Percentiles rank a stretch among this genome's conserved stretches.
These are phyloP conservation scores for Aspergillus baeticus DNA, from an alignment of 495 filamentous ascomycete genomes.

Conservation along the genomic window DNA sequence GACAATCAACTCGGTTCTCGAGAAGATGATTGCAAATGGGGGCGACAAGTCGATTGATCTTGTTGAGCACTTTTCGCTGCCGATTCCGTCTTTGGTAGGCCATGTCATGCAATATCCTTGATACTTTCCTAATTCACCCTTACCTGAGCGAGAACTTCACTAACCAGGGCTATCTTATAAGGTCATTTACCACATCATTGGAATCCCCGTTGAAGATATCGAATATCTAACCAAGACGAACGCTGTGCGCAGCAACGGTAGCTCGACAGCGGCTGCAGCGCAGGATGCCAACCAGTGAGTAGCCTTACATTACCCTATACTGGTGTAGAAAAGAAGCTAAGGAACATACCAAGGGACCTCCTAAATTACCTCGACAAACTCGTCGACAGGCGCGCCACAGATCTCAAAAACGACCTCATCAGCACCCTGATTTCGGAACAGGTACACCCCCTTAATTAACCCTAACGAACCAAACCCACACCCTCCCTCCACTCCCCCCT, in stretches of 20 bases:
- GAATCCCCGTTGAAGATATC: slow-evolving; percentile 4
- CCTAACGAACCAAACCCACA: background rate
- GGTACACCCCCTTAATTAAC: background rate
- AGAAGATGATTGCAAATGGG: background rate
- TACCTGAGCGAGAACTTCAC: no score
- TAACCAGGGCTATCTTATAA: no score
- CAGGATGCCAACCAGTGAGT: slow-evolving; percentile 1
- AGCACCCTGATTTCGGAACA: slow-evolving; percentile 1
- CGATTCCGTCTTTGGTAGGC: background rate
- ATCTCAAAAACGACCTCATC: background rate
- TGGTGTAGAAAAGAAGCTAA: background rate
- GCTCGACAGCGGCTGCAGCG: slow-evolving; percentile 2
- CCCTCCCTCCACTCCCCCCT: no score
- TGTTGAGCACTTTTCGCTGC: slow-evolving; percentile 2
- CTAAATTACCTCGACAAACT: background rate
- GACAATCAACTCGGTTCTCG: background rate
- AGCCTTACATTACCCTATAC: background rate
- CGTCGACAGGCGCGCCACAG: background rate
- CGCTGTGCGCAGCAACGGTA: slow-evolving; percentile 1
- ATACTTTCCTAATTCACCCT: background rate
- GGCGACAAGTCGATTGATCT: background rate
- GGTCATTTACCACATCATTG: slow-evolving; percentile 4
- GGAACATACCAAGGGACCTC: background rate
- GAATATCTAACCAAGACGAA: background rate
- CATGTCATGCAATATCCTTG: background rate